Base-by-base conservation (phyloP, 441 rosid genomes). In the Cnidoscolus chayamansa region DNA sequence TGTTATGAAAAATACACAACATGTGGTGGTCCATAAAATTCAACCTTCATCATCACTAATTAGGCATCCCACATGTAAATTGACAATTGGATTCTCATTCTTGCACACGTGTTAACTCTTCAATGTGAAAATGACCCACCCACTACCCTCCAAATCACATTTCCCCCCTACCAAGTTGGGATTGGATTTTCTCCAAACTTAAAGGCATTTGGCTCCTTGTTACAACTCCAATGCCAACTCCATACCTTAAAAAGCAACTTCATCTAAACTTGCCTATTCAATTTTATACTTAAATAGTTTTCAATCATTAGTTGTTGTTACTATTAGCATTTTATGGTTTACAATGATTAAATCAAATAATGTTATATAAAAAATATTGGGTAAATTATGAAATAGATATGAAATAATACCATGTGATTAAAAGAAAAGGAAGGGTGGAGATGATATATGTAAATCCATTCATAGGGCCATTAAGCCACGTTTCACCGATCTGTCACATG, bases 21-120 rank as follows among this genome's bases (percentile, higher is more conserved):
- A 50, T 12, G 3, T 63, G 70, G 70, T 77, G 77, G 83, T 72
- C 78, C 74, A 68, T 11, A 63, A 58, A 48, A 48, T 35, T 43
- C 20, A 35, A 69, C 68, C 40, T 12, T 20, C 13, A 54, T 66
- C 19, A 70, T 55, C 13, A 59, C 55, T 61, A 68, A 32, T 40
- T 20, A 68, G 62, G 66, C 55, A 35, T 62, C 67, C 31, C 25
- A 25, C 25, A 25, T 25, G 25, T 25, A 25, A 31, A 43, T 73
- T 47, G 76, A 48, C 72, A 66, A 31, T 31, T 66, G 67, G 76
- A 53, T 67, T 66, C 48, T 58, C 20, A 68, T 68, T 37, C 15
- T 7, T 15, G 50, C 67, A 58, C 72, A 66, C 77, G 68, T 61
- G 63, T 61, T 60, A 12, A 17, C 72, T 32, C 51, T 67, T 74